phyloP scores from a whole-genome alignment of 176 grass and related monocot species.

The Phragmites australis region DNA sequence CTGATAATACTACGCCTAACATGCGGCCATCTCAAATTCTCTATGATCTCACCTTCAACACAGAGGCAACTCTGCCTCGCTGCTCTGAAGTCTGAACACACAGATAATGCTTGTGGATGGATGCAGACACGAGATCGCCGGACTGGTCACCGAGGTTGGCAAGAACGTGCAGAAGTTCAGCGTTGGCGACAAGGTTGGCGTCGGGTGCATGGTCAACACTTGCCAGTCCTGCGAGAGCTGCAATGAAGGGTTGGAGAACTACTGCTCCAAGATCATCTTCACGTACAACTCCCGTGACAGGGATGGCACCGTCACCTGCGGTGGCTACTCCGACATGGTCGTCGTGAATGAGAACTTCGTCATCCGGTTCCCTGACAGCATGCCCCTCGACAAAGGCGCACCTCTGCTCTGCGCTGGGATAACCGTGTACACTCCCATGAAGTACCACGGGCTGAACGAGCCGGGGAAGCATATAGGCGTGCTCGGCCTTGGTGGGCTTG shows the following conservation, averaged over 20 bases:
- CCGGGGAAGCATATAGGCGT: slow-evolving; percentile 53
- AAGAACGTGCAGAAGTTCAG: slow-evolving; percentile 50
- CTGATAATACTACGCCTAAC: neutral
- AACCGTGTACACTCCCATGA: slow-evolving; percentile 71
- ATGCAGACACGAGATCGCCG: slow-evolving; percentile 62
- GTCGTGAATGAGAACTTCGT: slow-evolving; percentile 51
- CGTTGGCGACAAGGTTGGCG: slow-evolving; percentile 51
- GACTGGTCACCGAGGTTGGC: slow-evolving; percentile 54
- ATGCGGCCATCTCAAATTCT: neutral
- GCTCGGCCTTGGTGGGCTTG: slow-evolving; percentile 62
- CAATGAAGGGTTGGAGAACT: slow-evolving; percentile 44
- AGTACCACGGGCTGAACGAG: slow-evolving; percentile 37
- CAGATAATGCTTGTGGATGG: neutral
- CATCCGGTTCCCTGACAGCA: slow-evolving; percentile 44
- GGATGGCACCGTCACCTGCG: slow-evolving; percentile 49
- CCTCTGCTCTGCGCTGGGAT: slow-evolving; percentile 69
- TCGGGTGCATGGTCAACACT: slow-evolving; percentile 65
- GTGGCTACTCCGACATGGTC: slow-evolving; percentile 57
- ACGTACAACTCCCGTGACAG: slow-evolving; percentile 61
- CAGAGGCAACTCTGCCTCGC: neutral
- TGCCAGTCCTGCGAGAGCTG: slow-evolving; percentile 59
- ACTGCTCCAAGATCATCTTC: slow-evolving; percentile 48
- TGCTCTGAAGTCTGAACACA: neutral
- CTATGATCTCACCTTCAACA: neutral
- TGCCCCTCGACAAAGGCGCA: slow-evolving; percentile 50